A percentile compares a stretch with the other conserved stretches of the same genome.
Evolutionary conservation across 164 flowering plant genomes (phyloP).

Genomic region (Magnolia changhungtana): DNA sequence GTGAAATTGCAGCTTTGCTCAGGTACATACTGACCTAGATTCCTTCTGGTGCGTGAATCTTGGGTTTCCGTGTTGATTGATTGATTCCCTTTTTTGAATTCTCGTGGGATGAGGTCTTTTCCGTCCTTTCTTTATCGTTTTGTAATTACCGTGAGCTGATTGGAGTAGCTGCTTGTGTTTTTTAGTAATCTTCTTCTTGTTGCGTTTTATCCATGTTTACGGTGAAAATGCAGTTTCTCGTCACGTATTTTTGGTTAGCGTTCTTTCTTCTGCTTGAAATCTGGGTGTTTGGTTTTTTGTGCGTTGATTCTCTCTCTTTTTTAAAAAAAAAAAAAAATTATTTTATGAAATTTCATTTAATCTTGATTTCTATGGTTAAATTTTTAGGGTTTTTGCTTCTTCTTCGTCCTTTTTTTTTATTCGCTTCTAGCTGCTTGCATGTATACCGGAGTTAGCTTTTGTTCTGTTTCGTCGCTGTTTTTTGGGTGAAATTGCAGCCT

Average conservation of each 20-base stretch:
- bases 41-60: background rate
- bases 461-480: too few relatives aligned
- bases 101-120: background rate
- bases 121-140: background rate
- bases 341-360: background rate
- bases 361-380: background rate
- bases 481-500: background rate
- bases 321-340: too few relatives aligned
- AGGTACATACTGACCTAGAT: background rate
- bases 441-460: background rate
- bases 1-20: background rate
- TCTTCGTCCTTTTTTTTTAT: background rate
- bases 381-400: background rate
- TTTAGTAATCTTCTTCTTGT: background rate
- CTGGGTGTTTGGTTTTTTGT: too few relatives aligned
- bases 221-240: background rate
- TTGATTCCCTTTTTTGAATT: background rate
- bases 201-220: background rate
- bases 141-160: background rate
- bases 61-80: constrained; percentile 8
- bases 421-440: background rate
- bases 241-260: background rate
- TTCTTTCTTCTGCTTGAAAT: background rate
- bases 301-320: too few relatives aligned
- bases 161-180: background rate